These are phyloP conservation scores for Diplodia intermedia DNA, from an alignment of 2,329 filamentous ascomycete genomes.

Conservation along the genomic window DNA sequence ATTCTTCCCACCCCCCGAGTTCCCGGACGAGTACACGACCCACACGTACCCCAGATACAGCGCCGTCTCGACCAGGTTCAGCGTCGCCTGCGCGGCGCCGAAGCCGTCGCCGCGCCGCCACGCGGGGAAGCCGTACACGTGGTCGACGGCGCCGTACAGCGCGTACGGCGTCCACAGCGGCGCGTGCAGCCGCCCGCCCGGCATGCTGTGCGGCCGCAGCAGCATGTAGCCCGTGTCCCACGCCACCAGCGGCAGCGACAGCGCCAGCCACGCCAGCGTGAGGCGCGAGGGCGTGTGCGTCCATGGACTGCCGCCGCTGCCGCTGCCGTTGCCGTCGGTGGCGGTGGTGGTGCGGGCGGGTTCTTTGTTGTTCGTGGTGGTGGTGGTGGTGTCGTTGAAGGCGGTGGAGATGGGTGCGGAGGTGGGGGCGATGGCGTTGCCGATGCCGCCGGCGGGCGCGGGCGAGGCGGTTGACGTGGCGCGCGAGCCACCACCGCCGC, in stretches of 20 bases:
- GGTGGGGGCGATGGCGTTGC: background rate
- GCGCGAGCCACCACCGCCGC: constrained; percentile 42
- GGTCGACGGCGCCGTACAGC: constrained; percentile 79
- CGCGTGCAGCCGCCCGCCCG: constrained; percentile 72
- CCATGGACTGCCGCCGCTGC: constrained; percentile 48
- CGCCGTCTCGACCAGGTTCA: constrained; percentile 73
- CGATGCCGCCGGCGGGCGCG: constrained; percentile 33
- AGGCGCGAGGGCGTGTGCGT: constrained; percentile 66
- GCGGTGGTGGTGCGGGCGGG: constrained; percentile 35
- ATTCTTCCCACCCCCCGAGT: too few species aligned
- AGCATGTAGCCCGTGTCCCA: constrained; percentile 86
- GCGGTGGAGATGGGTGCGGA: background rate
- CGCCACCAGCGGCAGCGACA: constrained; percentile 77
- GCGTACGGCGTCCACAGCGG: constrained; percentile 79
- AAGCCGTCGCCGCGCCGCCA: constrained; percentile 74
- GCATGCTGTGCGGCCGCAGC: constrained; percentile 81
- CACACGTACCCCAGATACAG: constrained; percentile 70
- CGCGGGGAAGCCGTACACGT: constrained; percentile 80
- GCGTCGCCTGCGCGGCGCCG: constrained; percentile 72
- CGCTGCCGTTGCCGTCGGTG: too few species aligned
- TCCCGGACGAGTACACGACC: constrained; percentile 51
- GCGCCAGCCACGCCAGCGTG: constrained; percentile 71
- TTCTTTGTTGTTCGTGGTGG: constrained; percentile 35
- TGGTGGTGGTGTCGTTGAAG: constrained; percentile 14
- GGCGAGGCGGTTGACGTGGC: constrained; percentile 39